These are phyloP conservation scores for Capsaspora owczarzaki DNA, from an alignment of 78 protist genomes.

Conservation along the genomic window DNA sequence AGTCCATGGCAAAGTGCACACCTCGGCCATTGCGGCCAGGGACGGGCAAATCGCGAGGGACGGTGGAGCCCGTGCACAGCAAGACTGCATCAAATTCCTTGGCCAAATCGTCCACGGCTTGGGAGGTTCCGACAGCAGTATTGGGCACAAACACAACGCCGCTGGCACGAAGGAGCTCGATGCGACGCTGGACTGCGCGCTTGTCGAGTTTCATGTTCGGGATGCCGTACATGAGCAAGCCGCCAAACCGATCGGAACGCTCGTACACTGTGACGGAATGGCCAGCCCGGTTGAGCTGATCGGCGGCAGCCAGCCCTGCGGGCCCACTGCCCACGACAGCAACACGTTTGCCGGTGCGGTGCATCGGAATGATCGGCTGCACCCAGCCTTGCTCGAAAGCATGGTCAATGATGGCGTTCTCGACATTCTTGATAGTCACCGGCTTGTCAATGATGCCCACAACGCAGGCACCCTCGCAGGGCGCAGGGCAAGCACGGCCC, in stretches of 20 bases:
- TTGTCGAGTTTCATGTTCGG: constrained; percentile 80
- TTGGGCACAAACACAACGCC: constrained; percentile 46
- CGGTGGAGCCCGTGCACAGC: constrained; percentile 58
- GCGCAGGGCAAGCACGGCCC: constrained; percentile 89
- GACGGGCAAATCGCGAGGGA: constrained; percentile 59
- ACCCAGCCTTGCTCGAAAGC: constrained; percentile 78
- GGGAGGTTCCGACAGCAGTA: constrained; percentile 41
- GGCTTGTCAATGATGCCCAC: constrained; percentile 63
- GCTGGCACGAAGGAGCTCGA: constrained; percentile 52
- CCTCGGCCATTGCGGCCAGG: constrained; percentile 62
- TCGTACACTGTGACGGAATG: constrained; percentile 74
- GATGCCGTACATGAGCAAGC: constrained; percentile 74
- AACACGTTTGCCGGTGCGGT: constrained; percentile 62
- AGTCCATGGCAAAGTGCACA: constrained; percentile 68
- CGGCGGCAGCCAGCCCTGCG: constrained; percentile 76
- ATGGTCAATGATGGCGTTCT: constrained; percentile 68
- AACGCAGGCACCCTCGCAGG: constrained; percentile 87
- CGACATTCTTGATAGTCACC: constrained; percentile 75
- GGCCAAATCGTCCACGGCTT: constrained; percentile 12
- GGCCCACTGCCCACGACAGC: constrained; percentile 81
- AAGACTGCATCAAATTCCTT: constrained; percentile 36
- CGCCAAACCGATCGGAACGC: constrained; percentile 62
- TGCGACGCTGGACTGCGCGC: constrained; percentile 56
- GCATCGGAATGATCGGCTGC: constrained; percentile 31
- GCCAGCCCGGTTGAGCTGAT: constrained; percentile 58